Percentiles rank a stretch among this genome's conserved stretches.
Evolutionary conservation across 2,329 filamentous ascomycete genomes (phyloP).

Genomic region (Colletotrichum phormii): DNA sequence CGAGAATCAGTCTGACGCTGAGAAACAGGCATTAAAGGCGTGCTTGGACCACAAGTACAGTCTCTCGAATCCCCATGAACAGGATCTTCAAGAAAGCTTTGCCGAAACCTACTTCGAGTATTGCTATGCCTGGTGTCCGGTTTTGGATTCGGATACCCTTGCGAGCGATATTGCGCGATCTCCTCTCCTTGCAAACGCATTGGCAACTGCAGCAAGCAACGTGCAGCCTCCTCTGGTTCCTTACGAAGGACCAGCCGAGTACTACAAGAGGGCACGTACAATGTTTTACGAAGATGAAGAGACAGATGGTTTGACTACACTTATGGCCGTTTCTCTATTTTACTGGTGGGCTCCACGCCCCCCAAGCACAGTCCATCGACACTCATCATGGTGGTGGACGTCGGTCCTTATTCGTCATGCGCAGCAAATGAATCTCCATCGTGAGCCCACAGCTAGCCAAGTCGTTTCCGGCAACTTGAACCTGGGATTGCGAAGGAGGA

Average conservation of each 20-base stretch:
- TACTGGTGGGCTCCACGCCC: slow-evolving; percentile 58
- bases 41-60: slow-evolving; percentile 40
- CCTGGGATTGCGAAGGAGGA: slow-evolving; percentile 48
- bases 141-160: slow-evolving; percentile 48
- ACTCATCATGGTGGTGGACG: slow-evolving; percentile 60
- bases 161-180: slow-evolving; percentile 46
- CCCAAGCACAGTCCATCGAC: slow-evolving; percentile 50
- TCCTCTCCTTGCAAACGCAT: slow-evolving; percentile 49
- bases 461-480: slow-evolving; percentile 11
- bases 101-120: slow-evolving; percentile 56
- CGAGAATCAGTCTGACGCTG: slow-evolving; percentile 46
- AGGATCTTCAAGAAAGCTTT: slow-evolving; percentile 52
- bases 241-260: slow-evolving; percentile 50
- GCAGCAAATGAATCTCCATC: slow-evolving; percentile 57
- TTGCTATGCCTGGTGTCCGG: slow-evolving; percentile 56
- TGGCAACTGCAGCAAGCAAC: slow-evolving; percentile 53
- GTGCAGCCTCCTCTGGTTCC: slow-evolving; percentile 54
- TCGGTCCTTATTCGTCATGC: slow-evolving; percentile 55
- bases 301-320: slow-evolving; percentile 47
- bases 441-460: slow-evolving; percentile 45
- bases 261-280: slow-evolving; percentile 53
- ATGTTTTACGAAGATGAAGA: slow-evolving; percentile 56
- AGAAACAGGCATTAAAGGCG: slow-evolving; percentile 45
- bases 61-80: slow-evolving; percentile 38
- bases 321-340: slow-evolving; percentile 53